Evolutionary conservation across 352 stramenopile species (phyloP), one percentile per base, ranked within the genome.

Genomic region (Phytophthora agathidicida): DNA sequence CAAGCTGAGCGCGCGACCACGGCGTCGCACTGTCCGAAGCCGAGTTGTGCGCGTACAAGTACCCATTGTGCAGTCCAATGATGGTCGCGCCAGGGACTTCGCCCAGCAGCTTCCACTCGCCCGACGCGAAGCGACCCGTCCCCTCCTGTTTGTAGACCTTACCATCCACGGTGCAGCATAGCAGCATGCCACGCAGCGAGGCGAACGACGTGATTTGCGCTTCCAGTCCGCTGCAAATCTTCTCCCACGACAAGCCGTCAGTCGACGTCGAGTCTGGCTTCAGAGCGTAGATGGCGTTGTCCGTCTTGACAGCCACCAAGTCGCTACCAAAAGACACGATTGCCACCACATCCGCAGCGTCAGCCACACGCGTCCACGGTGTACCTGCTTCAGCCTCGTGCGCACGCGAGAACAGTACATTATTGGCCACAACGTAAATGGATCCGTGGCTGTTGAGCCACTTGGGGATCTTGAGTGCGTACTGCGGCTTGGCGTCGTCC

Each of bases 381-480:
- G 65, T 71, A 4, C 32, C 46, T 6, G 42, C 66, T 7, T 73
- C 67, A 1, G 75, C 76, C 68, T 90, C 81, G 45, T 91, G 79
- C 6, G 69, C 53, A 26, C 83, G 83, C 13, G 80, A 77, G 60
- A 85, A 91, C 30, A 95, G 52, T 48, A 75, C 68, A 0, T 66
- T 42, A 31, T 83, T 68, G 5, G 71, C 75, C 14, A 95, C 74
- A 17, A 88, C 52, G 60, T 73, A 93, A 23, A 95, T 68, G 37
- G 82, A 92, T 3, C 86, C 86, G 46, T 89, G 75, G 57, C 81
- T 90, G 43, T 77, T 81, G 26, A 95, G 78, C 83, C 86, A 95
- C 31, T 71, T 60, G 23, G 86, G 86, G 31, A 93, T 79, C 49
- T 73, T 68, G 9, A 81, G 58, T 5, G 60, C 32, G 41, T 75